Evolutionary conservation across 345 rosid species (phyloP), one percentile per base, ranked within the genome.

Genomic region (Geranium brycei): DNA sequence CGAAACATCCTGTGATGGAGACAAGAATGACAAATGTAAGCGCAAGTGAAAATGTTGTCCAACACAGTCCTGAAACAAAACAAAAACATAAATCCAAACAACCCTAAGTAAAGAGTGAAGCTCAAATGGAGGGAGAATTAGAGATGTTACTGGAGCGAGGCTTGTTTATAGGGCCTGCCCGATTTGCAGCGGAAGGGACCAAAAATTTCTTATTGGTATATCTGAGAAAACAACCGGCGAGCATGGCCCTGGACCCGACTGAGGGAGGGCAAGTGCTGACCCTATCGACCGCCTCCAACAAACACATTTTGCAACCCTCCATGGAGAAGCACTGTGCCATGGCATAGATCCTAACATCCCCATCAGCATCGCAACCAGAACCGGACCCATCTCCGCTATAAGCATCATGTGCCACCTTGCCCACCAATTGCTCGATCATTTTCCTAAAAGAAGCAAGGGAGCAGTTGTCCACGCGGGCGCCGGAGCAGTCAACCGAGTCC

Each of bases 251-350:
- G 14, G 89, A 91, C 13, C 79, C 86, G 23, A 57, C 1, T 0
- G 60, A 23, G 12, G 86, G 83, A 11, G 28, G 66, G 70, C 97
- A 91, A 18, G 35, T 62, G 63, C 64, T 74, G 57, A 82, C 69
- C 65, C 64, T 60, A 3, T 78, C 66, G 3, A 71, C 65, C 0
- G 95, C 95, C 19, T 40, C 62, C 0, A 61, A 65, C 68, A 88
- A 70, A 68, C 97, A 91, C 3, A 67, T 70, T 62, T 78, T 66
- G 40, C 97, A 91, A 3, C 75, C 76, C 0, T 71, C 63, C 53
- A 64, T 38, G 17, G 69, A 72, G 59, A 84, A 87, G 64, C 97
- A 91, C 72, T 91, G 97, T 15, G 86, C 87, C 78, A 87, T 60
- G 0, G 83, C 87, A 23, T 81, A 86, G 17, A 77, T 77, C 1